Evolutionary conservation across 75 land plant genomes (phyloP), one percentile per base, ranked within the genome.

Genomic region (Pinus taeda): DNA sequence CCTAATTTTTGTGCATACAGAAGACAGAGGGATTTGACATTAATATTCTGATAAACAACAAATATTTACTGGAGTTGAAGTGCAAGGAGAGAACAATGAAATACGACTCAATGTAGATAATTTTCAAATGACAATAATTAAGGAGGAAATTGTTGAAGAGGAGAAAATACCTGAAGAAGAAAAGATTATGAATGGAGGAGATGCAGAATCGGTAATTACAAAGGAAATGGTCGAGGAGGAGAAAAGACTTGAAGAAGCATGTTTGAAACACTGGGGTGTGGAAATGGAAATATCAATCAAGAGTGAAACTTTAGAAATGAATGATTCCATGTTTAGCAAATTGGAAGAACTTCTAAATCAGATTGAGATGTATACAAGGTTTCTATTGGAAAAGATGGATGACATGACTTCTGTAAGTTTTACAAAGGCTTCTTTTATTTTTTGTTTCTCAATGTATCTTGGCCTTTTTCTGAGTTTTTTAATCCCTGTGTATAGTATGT

Each of bases 111-210:
- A 66, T 7, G 17, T 77, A 22, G 64, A 82, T 60, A 81, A 81
- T 85, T 88, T 71, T 26, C 89, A 82, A 76, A 59, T 79, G 4
- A 66, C 80, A 39, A 76, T 92, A 12, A 78, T 93, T 57, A 75
- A 92, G 36, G 78, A 76, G 36, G 74, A 36, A 36, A 95, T 89
- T 92, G 78, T 66, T 8, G 79, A 91, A 70, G 98, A 87, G 73
- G 98, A 93, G 80, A 78, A 78, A 67, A 81, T 74, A 30, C 75
- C 60, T 9, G 86, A 55, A 66, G 45, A 65, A 66, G 37, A 36
- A 36, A 30, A 37, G 17, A 57, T 62, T 45, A 30, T 33, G n/a
- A n/a, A n/a, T n/a, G n/a, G n/a, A n/a, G n/a, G n/a, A n/a, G n/a
- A n/a, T n/a, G n/a, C n/a, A n/a, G n/a, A n/a, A n/a, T n/a, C n/a